Evolutionary conservation across 129 eudicot genomes (phyloP), one percentile per base, ranked within the genome.

Genomic region (Heracleum sosnowskyi): DNA sequence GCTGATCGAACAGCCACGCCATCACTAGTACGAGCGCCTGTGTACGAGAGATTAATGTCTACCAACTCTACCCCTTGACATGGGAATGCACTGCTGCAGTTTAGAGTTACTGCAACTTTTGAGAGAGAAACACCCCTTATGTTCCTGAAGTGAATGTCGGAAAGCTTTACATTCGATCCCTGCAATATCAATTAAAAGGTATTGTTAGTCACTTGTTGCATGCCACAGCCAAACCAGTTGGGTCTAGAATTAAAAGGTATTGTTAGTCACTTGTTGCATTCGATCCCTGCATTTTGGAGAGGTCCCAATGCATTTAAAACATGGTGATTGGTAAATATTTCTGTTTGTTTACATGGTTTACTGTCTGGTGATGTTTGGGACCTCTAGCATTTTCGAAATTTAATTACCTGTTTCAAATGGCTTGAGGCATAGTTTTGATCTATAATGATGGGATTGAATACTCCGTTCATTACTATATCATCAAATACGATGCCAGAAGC

Each of bases 91-190:
- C 36, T 17, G 41, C 92, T 88, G 80, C 90, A 86, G 11, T 76
- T 53, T 0, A 88, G 69, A 3, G 68, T 17, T 2, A 86, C 81
- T 12, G 84, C 63, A 7, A 37, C 75, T 0, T 36, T 34, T 12
- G 88, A 29, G 4, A 4, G 17, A 10, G 88, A 79, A 1, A 86
- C 86, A 35, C 89, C 93, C 47, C 81, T 71, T 17, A 84, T 86
- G 81, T 86, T 82, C 80, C 45, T 89, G 85, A 86, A 89, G 84
- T 84, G 92, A 18, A 86, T 77, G 11, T 89, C 84, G 28, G 83
- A 84, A 7, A 89, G 45, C 79, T 82, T 79, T 77, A 84, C 93
- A 5, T 57, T 83, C 6, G 93, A 86, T 76, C 73, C 82, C 88
- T 86, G 80, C 29, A 55, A 24, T 55, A 55, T 55, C 64, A 55